These are phyloP conservation scores for Dentipellis sp. DNA, from an alignment of 768 basidiomycete species.

Conservation along the genomic window DNA sequence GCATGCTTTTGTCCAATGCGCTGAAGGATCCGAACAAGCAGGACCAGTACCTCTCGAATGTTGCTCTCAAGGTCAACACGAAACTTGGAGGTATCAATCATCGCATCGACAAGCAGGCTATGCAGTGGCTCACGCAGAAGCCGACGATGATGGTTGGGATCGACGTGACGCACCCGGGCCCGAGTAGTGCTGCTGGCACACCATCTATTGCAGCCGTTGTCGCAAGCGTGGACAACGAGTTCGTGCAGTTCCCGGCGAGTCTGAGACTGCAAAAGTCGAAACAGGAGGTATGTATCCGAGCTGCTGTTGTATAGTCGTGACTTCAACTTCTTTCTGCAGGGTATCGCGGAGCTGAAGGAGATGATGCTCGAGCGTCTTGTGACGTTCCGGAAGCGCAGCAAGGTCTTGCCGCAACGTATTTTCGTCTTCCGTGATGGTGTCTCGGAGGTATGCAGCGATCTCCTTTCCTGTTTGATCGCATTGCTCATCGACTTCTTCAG, in stretches of 20 bases:
- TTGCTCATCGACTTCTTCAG: constrained; percentile 23
- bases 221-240: constrained; percentile 58
- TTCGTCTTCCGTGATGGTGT: constrained; percentile 77
- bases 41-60: constrained; percentile 77
- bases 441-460: constrained; percentile 45
- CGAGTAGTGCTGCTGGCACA: constrained; percentile 55
- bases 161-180: constrained; percentile 76
- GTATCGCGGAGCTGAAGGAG: constrained; percentile 51
- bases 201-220: constrained; percentile 83
- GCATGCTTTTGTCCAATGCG: constrained; percentile 59
- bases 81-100: constrained; percentile 83
- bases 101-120: constrained; percentile 41
- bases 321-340: constrained; percentile 33
- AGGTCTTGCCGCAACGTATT: constrained; percentile 53
- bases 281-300: constrained; percentile 23
- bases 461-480: not conserved
- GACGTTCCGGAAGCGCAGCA: constrained; percentile 39
- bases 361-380: constrained; percentile 70
- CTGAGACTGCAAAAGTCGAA: constrained; percentile 54
- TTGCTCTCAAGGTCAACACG: constrained; percentile 73
- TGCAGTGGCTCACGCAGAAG: constrained; percentile 56
- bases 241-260: constrained; percentile 74
- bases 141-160: constrained; percentile 82
- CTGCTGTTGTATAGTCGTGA: not conserved
- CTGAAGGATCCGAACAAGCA: constrained; percentile 41